These are phyloP conservation scores for Pezicula radicicola DNA, from an alignment of 2,329 filamentous ascomycete genomes.

Conservation along the genomic window DNA sequence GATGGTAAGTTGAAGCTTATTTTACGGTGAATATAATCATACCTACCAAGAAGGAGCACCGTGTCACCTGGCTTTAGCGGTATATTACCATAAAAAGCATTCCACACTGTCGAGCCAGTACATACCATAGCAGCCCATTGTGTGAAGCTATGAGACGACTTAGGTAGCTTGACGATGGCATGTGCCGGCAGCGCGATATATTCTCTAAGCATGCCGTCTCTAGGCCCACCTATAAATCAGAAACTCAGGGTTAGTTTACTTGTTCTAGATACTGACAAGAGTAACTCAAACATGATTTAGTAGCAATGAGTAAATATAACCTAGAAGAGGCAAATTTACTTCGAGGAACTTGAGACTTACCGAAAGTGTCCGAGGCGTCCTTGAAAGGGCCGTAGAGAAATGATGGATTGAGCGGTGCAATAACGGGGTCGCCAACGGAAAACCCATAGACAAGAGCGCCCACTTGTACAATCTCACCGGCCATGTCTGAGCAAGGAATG, in stretches of 20 bases:
- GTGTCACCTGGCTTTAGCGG: constrained; percentile 37
- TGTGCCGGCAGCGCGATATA: constrained; percentile 39
- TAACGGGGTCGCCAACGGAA: constrained; percentile 29
- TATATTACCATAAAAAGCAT: constrained; percentile 39
- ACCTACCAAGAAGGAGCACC: constrained; percentile 35
- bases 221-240: constrained; percentile 13
- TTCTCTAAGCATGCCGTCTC: constrained; percentile 37
- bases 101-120: constrained; percentile 46
- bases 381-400: constrained; percentile 20
- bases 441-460: constrained; percentile 25
- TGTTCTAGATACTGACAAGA: too few species aligned
- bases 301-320: too few species aligned
- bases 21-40: constrained; percentile 21
- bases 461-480: constrained; percentile 31
- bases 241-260: too few species aligned
- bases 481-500: constrained; percentile 33
- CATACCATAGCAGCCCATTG: constrained; percentile 44
- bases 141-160: constrained; percentile 40
- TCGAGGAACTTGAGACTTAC: too few species aligned
- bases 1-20: background rate
- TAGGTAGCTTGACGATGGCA: constrained; percentile 39
- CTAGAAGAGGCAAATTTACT: too few species aligned
- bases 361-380: constrained; percentile 11
- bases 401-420: constrained; percentile 21
- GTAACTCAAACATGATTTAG: too few species aligned